Evolutionary conservation across 208 protist species (phyloP).

Genomic region (Trypanosoma scelopori): DNA sequence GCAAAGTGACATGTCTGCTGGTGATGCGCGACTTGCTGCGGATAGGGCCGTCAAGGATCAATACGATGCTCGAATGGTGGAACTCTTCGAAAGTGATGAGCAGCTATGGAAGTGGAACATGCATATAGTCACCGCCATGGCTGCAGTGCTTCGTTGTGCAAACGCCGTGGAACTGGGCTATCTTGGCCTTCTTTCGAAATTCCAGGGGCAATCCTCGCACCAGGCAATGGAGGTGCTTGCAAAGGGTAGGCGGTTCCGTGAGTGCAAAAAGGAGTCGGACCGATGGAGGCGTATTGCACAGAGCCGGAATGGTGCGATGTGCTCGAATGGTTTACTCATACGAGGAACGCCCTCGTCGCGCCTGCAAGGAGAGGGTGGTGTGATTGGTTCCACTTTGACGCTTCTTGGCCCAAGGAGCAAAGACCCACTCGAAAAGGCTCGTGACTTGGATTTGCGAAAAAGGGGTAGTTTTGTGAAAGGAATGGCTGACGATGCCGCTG

Average conservation of each 20-base stretch:
- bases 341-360: conserved; percentile 26
- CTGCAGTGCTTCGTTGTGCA: conserved; percentile 56
- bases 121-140: conserved; percentile 54
- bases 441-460: conserved; percentile 79
- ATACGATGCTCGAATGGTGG: conserved; percentile 50
- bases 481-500: conserved; percentile 56
- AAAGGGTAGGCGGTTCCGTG: conserved; percentile 45
- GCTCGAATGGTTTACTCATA: conserved; percentile 82
- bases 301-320: conserved; percentile 73
- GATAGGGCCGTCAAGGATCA: conserved; percentile 27
- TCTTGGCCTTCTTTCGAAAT: conserved; percentile 45
- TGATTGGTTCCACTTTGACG: conserved; percentile 69
- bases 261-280: conserved; percentile 71
- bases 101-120: conserved; percentile 87
- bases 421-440: conserved; percentile 72
- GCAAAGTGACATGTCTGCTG: background rate
- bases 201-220: conserved; percentile 31
- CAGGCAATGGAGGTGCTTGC: conserved; percentile 39
- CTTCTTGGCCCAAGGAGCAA: conserved; percentile 62
- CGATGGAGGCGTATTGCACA: conserved; percentile 71
- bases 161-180: conserved; percentile 57
- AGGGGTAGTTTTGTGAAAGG: conserved; percentile 76
- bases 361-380: conserved; percentile 28
- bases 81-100: conserved; percentile 74
- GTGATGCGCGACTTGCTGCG: background rate